Evolutionary conservation across 2,329 filamentous ascomycete species (phyloP).

Genomic region (Plenodomus biglobosus): DNA sequence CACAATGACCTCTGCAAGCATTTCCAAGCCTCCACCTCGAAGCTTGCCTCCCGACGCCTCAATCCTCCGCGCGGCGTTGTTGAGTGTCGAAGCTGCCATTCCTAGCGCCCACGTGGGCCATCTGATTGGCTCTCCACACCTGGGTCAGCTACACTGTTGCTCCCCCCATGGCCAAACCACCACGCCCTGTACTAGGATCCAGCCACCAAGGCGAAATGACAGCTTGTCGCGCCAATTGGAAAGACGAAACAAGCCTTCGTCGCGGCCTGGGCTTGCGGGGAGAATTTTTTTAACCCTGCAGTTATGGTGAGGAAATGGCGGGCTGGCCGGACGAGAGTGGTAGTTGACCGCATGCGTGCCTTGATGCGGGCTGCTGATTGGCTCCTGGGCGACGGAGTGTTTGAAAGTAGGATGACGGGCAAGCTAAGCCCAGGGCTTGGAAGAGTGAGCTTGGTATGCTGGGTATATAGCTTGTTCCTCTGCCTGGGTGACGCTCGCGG

Average conservation of each 20-base stretch:
- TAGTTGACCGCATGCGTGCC: conserved; percentile 1
- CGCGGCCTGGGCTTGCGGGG: conserved; percentile 10
- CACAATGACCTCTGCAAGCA: neutral
- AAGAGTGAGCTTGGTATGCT: conserved; percentile 3
- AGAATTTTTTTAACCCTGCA: neutral
- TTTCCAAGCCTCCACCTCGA: neutral
- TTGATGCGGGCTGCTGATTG: conserved; percentile 5
- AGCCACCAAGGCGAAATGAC: neutral
- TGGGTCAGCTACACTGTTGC: neutral
- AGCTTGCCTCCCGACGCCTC: neutral
- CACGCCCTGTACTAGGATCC: conserved; percentile 3
- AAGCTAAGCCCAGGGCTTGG: neutral
- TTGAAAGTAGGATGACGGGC: neutral
- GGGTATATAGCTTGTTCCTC: conserved; percentile 12
- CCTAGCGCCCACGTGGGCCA: conserved; percentile 5
- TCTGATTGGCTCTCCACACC: neutral
- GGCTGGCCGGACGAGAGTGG: conserved; percentile 1
- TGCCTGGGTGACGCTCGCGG: conserved; percentile 1
- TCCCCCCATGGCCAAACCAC: neutral
- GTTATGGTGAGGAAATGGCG: neutral
- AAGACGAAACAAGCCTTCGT: conserved; percentile 7
- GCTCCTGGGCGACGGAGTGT: neutral
- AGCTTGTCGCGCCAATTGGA: conserved; percentile 5
- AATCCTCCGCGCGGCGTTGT: neutral
- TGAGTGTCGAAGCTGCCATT: neutral